Conservation (phyloP, 805 yeast species). For the Starmerella vitae region DNA sequence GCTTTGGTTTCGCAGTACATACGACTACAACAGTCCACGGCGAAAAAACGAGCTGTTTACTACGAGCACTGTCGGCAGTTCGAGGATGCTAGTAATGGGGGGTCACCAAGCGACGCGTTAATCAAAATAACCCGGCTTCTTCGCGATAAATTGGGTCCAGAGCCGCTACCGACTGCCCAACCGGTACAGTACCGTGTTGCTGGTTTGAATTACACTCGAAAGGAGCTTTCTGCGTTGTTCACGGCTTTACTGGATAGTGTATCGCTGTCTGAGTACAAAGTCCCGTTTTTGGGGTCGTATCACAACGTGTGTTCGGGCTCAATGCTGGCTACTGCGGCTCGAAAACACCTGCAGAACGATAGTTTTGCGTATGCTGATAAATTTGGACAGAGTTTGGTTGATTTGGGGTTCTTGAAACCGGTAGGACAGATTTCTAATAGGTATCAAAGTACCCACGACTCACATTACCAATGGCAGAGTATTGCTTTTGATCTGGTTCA, state of each 20-base stretch:
- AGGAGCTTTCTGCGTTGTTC: constrained; percentile 33
- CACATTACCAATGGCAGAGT: constrained; percentile 51
- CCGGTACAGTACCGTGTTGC: constrained; percentile 19
- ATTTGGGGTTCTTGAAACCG: constrained; percentile 44
- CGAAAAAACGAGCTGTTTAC: constrained; percentile 42
- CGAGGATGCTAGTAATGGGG: constrained; percentile 34
- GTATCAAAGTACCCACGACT: constrained; percentile 58
- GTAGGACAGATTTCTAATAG: constrained; percentile 39
- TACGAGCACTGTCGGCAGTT: constrained; percentile 56
- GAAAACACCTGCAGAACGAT: constrained; percentile 35
- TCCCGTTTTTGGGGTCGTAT: constrained; percentile 58
- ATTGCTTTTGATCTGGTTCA: constrained; percentile 10
- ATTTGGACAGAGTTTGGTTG: constrained; percentile 62
- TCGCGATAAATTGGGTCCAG: constrained; percentile 5
- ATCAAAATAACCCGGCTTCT: constrained; percentile 10
- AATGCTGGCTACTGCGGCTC: constrained; percentile 45
- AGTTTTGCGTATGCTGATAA: constrained; percentile 51
- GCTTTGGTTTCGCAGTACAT: constrained; percentile 39
- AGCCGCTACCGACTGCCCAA: not conserved
- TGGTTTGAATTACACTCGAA: constrained; percentile 26
- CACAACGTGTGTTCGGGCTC: constrained; percentile 49
- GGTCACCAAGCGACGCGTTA: constrained; percentile 15
- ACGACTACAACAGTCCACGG: constrained; percentile 33
- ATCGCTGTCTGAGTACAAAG: constrained; percentile 41
- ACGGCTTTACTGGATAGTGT: constrained; percentile 34